A percentile compares a stretch with the other conserved stretches of the same genome.
These are phyloP conservation scores for Bodo saltans DNA, from an alignment of 78 protist species.

Conservation along the genomic window DNA sequence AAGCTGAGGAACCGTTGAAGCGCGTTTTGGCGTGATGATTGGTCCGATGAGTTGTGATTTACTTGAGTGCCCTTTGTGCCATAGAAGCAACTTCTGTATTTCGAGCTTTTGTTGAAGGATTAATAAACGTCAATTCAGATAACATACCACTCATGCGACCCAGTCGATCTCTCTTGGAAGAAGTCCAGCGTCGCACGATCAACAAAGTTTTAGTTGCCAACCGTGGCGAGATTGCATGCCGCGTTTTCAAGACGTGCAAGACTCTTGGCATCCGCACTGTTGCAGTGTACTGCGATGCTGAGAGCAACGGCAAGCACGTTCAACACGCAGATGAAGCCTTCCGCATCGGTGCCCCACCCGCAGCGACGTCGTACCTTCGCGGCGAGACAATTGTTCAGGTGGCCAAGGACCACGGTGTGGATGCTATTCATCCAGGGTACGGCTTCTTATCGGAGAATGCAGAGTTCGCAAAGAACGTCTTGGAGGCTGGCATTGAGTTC, in stretches of 20 bases:
- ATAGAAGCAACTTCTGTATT: too few species aligned
- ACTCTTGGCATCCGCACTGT: conserved; percentile 70
- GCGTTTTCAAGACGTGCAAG: conserved; percentile 75
- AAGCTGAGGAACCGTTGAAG: too few species aligned
- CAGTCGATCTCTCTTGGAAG: too few species aligned
- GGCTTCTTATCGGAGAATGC: conserved; percentile 90
- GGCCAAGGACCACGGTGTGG: conserved; percentile 61
- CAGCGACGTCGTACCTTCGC: conserved; percentile 41
- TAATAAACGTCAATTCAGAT: too few species aligned
- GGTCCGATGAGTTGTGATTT: too few species aligned
- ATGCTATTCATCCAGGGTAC: conserved; percentile 93
- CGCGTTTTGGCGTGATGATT: too few species aligned
- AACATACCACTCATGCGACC: too few species aligned
- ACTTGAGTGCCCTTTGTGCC: too few species aligned
- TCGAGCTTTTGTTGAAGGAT: too few species aligned
- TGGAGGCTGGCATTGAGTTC: conserved; percentile 59
- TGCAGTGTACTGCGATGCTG: conserved; percentile 81
- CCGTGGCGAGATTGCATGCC: conserved; percentile 85
- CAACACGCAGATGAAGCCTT: conserved; percentile 37
- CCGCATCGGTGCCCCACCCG: conserved; percentile 40
- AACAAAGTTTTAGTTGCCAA: conserved; percentile 74
- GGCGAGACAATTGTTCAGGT: conserved; percentile 62
- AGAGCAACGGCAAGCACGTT: conserved; percentile 68
- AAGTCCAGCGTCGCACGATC: conserved; percentile 17
- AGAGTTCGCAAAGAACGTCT: conserved; percentile 59